These are phyloP conservation scores for Boletus barrowsii DNA, from an alignment of 768 basidiomycete genomes.

Conservation along the genomic window DNA sequence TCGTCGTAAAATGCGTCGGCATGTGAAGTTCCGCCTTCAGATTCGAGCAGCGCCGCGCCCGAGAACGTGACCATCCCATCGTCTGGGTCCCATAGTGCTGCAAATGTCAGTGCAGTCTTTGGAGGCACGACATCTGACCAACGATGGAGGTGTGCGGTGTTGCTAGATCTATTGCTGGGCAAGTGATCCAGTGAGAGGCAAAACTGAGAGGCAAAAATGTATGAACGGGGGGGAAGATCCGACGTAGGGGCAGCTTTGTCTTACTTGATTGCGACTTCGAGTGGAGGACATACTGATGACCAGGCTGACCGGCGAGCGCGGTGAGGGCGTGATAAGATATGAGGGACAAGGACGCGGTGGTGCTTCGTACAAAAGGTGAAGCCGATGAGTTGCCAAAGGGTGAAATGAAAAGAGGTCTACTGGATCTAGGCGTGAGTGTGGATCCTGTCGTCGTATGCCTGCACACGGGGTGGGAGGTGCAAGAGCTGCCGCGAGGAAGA, in stretches of 20 bases:
- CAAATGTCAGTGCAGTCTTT: conserved; percentile 54
- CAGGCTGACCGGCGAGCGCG: neutral
- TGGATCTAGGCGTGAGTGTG: conserved; percentile 1
- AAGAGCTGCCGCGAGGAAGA: conserved; percentile 5
- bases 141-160: conserved; percentile 27
- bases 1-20: conserved; percentile 16
- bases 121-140: conserved; percentile 62
- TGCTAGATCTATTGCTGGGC: conserved; percentile 6
- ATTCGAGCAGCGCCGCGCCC: conserved; percentile 43
- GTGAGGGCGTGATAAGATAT: neutral
- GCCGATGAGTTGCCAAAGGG: neutral
- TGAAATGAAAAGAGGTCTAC: neutral
- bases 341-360: neutral
- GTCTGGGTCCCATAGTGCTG: conserved; percentile 56
- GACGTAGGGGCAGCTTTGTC: neutral
- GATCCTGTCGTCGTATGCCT: conserved; percentile 23
- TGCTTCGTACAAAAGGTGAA: neutral
- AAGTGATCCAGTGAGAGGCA: conserved; percentile 24
- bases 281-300: conserved; percentile 12
- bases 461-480: conserved; percentile 19
- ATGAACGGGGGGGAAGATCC: neutral
- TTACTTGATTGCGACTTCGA: conserved; percentile 23
- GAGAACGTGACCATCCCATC: conserved; percentile 59
- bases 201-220: conserved; percentile 8
- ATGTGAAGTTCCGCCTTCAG: conserved; percentile 14